A percentile compares a stretch with the other conserved stretches of the same genome.
phyloP scores from a whole-genome alignment of 495 filamentous ascomycete genomes.

The Penicillium pancosmium region DNA sequence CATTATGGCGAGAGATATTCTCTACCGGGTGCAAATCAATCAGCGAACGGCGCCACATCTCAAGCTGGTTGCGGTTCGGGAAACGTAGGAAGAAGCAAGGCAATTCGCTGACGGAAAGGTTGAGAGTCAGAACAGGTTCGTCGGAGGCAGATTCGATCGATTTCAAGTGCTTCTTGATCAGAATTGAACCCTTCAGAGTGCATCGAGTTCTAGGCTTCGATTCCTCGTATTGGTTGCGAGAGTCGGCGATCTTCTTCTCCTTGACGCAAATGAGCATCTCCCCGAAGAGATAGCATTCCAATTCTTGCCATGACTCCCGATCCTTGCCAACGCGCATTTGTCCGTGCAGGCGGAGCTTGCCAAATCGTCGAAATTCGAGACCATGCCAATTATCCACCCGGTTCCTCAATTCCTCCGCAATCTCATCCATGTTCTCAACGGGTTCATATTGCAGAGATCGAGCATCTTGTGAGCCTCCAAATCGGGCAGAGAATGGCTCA shows the following conservation, averaged over 20 bases:
- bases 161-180: constrained; percentile 98
- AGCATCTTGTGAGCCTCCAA: constrained; percentile 35
- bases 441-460: constrained; percentile 47
- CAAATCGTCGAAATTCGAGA: constrained; percentile 91
- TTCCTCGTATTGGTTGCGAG: constrained; percentile 57
- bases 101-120: constrained; percentile 90
- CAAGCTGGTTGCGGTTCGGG: constrained; percentile 80
- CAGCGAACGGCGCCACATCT: constrained; percentile 88
- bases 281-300: constrained; percentile 95
- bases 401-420: constrained; percentile 81
- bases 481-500: constrained; percentile 39
- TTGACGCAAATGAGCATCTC: constrained; percentile 99
- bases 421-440: constrained; percentile 72
- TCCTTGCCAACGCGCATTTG: constrained; percentile 95
- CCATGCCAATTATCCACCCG: constrained; percentile 99
- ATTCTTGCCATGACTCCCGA: constrained; percentile 94
- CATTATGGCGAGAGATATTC: constrained; percentile 62
- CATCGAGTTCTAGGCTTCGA: constrained; percentile 71
- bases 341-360: constrained; percentile 89
- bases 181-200: constrained; percentile 94
- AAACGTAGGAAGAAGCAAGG: constrained; percentile 96
- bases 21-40: constrained; percentile 75
- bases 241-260: constrained; percentile 76
- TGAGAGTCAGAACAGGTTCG: constrained; percentile 84
- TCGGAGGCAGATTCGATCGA: constrained; percentile 77